Evolutionary conservation across 139 green algal genomes (phyloP).

Genomic region (Edaphochlamys debaryana): DNA sequence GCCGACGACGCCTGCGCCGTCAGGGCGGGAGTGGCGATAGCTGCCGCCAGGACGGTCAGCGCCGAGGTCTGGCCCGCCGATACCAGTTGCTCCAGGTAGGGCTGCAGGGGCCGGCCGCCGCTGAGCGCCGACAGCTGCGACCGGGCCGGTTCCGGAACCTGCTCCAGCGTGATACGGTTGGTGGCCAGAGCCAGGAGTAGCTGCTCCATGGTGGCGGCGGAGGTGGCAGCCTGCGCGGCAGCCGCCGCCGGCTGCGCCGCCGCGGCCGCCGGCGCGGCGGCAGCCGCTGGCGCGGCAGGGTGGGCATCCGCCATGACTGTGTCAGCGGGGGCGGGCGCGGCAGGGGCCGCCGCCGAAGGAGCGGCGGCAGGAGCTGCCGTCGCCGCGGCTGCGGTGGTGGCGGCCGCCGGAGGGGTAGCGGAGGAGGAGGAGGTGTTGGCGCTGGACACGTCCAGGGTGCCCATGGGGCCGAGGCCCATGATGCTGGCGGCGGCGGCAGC

Average conservation of each 20-base stretch:
- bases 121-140: conserved; percentile 12
- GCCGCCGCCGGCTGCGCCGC: background rate
- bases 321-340: background rate
- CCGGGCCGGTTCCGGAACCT: conserved; percentile 22
- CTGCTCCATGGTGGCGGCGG: background rate
- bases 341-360: background rate
- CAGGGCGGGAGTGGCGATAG: background rate
- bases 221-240: background rate
- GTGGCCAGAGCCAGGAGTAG: conserved; percentile 20
- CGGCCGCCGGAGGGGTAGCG: too few species aligned
- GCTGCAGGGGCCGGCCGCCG: background rate
- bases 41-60: background rate
- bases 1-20: background rate
- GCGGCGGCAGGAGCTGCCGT: background rate
- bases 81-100: conserved; percentile 20
- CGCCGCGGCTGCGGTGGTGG: background rate
- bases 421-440: too few species aligned
- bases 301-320: background rate
- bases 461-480: conserved; percentile 10
- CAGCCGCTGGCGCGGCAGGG: background rate
- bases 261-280: background rate
- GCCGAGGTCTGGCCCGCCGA: background rate
- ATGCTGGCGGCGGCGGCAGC: background rate
- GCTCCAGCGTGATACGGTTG: conserved; percentile 32
- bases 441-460: background rate